Base-by-base conservation (phyloP, 1,139 yeast species). In the Sugiyamaella novakii region DNA sequence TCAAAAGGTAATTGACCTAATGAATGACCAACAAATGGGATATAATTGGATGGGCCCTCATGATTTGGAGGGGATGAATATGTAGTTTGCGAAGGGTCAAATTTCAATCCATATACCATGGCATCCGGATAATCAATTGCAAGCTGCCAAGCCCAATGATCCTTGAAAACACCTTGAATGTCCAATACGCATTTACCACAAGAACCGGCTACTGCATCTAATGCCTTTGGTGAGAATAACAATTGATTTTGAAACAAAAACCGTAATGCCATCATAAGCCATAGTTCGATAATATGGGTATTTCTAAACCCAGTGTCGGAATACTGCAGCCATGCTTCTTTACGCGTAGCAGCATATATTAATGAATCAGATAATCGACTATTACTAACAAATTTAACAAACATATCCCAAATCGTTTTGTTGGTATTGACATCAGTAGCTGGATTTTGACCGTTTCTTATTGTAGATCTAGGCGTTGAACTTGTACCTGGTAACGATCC, bases 71-170 rank as follows among this genome's bases (percentile, higher is more conserved):
- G 51, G n/a, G 54, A 45, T 22, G 52, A 14, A 41, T 39, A 39
- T 6, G 49, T 2, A 24, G 54, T 43, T 46, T 54, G 36, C 22
- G 55, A 18, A 19, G 56, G 57, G 27, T 59, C 60, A 24, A 59
- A 52, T 40, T 63, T 61, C 49, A 62, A 65, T 30, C 69, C 68
- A 43, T 67, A 69, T 10, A 69, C 55, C 43, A 64, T 63, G 5
- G 68, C 57, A 3, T 50, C 55, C 1, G 72, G 73, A 47, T 62
- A 62, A 52, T 71, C 74, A 14, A 68, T 51, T 1, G 75, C 74
- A 34, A 70, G 51, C 49, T 66, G 71, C 75, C 75, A 71, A 1
- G 69, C 62, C 73, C 74, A 71, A 36, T 66, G 68, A 19, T 65
- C 67, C 40, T 62, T 56, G 39, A 64, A 55, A 7, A 63, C 56